Evolutionary conservation across 148 eudicot genomes (phyloP), one percentile per base, ranked within the genome.

Genomic region (Camellia granthamiana): DNA sequence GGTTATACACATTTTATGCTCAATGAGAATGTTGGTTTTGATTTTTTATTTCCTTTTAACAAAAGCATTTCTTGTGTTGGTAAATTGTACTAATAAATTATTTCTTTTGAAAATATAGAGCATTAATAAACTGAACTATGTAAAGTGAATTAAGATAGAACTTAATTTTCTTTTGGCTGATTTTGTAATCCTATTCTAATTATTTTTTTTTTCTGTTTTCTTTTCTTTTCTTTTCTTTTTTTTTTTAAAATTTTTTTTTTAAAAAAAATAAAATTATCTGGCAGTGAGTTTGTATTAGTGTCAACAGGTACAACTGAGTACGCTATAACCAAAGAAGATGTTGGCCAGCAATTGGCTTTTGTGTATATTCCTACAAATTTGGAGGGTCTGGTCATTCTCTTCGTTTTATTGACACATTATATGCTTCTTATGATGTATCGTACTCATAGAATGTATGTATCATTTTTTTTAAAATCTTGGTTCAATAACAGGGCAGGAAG

Each of bases 301-400:
- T 84, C 89, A 81, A 88, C 86, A 78, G 99, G 99, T 79, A 88
- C 95, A 75, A 83, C 89, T 77, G 99, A 93, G 67, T 94, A 90
- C 82, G 83, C 81, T 30, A 83, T 94, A 84, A 91, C 94, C 18
- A 84, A 90, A 84, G 94, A 96, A 71, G 99, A 93, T 85, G 87
- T 96, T 81, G 95, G 98, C 30, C 72, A 78, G 43, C 89, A 93
- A 52, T 81, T 96, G 87, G 88, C 89, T 71, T 96, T 96, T 87
- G 84, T 84, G 30, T 96, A 92, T 85, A 82, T 91, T 75, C 99
- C 99, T 69, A 87, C 87, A 79, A 96, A 94, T 90, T 92, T 96
- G 86, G 98, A 93, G 78, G 99, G 99, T 92, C 30, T 72, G 84
- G 55, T 76, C 62, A 59, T 55, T 72, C 46, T 81, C 74, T 82